Base-by-base conservation (phyloP, 805 yeast genomes). In the Ogataea ramenticola region DNA sequence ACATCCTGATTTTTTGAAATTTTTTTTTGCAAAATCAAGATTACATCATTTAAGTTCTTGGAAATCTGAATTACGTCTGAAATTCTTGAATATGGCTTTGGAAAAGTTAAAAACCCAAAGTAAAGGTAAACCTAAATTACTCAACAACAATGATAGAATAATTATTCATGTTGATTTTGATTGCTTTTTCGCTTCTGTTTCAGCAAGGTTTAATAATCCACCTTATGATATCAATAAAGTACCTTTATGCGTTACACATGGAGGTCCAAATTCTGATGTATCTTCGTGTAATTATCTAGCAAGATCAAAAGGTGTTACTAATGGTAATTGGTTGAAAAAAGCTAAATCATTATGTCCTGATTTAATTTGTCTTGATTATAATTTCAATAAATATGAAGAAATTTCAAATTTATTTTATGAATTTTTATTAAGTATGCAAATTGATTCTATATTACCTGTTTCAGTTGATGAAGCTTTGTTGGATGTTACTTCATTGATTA, bases 281-380 rank as follows among this genome's bases (percentile, higher is more conserved):
- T 93, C 98, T 0, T 85, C 96, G 46, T 89, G 97, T 57, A 93
- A 93, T 59, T 93, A 93, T 58, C 80, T 72, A 4, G 96, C 97
- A 0, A 70, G 99, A 26, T 57, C 67, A n/a, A 68, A 51, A 46
- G 98, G 98, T 0, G 81, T 91, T 4, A 66, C 58, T 24, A 90
- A 93, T 57, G 98, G 98, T 0, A 86, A 84, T 93, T 93, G 97
- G 95, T 75, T 86, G 1, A 67, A 79, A 1, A 51, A 67, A 1
- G 98, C 97, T 0, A 67, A 64, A 47, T 60, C 64, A 33, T 46
- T 77, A 30, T 86, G 97, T 54, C 95, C 62, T 0, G 64, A 77
- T 4, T 59, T 91, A 31, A 64, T 77, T 0, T 70, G 77, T 20
- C 53, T 91, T 16, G 82, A 79, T 8, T 87, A 88, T 56, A 83